These are phyloP conservation scores for Xylaria sp. DNA, from an alignment of 2,329 filamentous ascomycete genomes.

Conservation along the genomic window DNA sequence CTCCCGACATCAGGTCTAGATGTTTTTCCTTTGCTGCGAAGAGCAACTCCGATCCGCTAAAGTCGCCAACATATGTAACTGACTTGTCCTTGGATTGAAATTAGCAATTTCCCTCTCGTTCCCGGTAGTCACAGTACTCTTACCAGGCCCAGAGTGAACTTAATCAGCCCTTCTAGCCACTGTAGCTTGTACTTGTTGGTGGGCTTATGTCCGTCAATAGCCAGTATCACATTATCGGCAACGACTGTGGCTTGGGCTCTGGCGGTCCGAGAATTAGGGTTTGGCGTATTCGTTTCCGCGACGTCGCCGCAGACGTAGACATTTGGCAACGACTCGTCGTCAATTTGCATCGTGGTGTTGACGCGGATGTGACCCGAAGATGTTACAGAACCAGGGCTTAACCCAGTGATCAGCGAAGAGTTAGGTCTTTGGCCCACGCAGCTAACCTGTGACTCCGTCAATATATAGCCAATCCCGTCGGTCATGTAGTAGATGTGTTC, in stretches of 20 bases:
- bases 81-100: constrained; percentile 55
- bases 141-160: constrained; percentile 65
- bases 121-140: constrained; percentile 37
- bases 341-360: constrained; percentile 66
- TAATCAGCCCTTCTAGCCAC: constrained; percentile 63
- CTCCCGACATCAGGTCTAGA: constrained; percentile 56
- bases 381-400: constrained; percentile 59
- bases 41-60: constrained; percentile 56
- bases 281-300: constrained; percentile 60
- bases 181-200: constrained; percentile 54
- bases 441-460: constrained; percentile 57
- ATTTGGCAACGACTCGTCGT: constrained; percentile 58
- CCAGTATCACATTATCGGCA: constrained; percentile 64
- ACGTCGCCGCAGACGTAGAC: constrained; percentile 75
- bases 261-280: constrained; percentile 66
- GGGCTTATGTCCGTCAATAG: constrained; percentile 55
- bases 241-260: constrained; percentile 64
- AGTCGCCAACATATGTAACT: constrained; percentile 56
- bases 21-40: constrained; percentile 56
- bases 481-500: not conserved
- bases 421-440: constrained; percentile 70
- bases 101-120: constrained; percentile 6
- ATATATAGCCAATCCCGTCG: not conserved
- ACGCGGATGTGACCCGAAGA: constrained; percentile 63
- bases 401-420: constrained; percentile 58